Percentiles rank a stretch among this genome's conserved stretches.
phyloP scores from a whole-genome alignment of 306 rosid genomes.

The Rosa chinensis region DNA sequence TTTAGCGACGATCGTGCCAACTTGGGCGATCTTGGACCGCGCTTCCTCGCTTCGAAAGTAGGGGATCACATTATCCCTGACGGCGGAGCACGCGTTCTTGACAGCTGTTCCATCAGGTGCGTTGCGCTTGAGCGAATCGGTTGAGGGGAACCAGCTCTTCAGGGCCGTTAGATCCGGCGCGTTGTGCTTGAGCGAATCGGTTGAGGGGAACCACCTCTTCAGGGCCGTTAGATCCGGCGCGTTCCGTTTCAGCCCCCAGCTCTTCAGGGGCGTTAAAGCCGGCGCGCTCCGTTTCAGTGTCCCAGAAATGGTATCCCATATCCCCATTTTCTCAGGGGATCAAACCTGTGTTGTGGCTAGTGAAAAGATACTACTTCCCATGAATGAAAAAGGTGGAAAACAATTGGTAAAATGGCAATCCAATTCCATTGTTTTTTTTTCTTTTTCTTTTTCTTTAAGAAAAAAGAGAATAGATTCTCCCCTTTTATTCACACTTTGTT shows the following conservation, averaged over 20 bases:
- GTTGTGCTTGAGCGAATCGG: background rate
- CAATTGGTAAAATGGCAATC: too few species aligned
- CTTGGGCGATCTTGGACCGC: background rate
- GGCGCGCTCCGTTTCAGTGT: background rate
- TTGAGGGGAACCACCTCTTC: too few species aligned
- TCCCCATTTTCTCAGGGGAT: background rate
- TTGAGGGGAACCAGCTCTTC: background rate
- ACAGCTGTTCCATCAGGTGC: conserved; percentile 10
- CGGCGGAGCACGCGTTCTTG: background rate
- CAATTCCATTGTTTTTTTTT: too few species aligned
- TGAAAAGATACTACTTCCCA: too few species aligned
- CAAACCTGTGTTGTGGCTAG: background rate
- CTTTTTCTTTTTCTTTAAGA: too few species aligned
- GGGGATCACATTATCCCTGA: background rate
- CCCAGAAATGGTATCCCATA: background rate
- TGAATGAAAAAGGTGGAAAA: too few species aligned
- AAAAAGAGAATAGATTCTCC: too few species aligned
- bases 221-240: too few species aligned
- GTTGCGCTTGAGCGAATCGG: conserved; percentile 7
- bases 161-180: background rate
- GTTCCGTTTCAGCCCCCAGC: too few species aligned
- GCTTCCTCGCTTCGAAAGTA: background rate
- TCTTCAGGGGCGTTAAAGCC: too few species aligned
- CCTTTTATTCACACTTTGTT: too few species aligned
- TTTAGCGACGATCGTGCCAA: background rate